Evolutionary conservation across 441 rosid species (phyloP), one percentile per base, ranked within the genome.

Genomic region (Geranium incanum): DNA sequence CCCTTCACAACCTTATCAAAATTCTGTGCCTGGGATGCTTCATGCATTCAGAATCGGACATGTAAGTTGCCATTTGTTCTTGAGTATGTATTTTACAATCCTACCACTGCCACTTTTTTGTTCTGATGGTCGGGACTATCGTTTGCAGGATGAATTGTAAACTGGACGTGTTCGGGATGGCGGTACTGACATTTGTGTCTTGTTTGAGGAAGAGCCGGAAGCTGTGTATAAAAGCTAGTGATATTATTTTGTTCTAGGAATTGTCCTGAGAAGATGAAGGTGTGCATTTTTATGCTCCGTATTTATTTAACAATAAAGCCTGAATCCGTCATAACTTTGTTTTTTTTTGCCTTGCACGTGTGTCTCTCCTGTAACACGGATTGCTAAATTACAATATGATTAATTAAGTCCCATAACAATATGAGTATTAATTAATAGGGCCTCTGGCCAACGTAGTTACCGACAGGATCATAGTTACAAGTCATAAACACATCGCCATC

Each of bases 391-490:
- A 21, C 21, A 21, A 21, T 21, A 21, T 21, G 21, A 21, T 21
- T 21, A 21, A 21, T 21, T 21, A 21, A 21, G 21, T 21, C 21
- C 21, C 21, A 21, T 21, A 21, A 21, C 21, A 21, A 21, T 21
- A 21, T 21, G 21, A 21, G 21, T 21, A 21, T 21, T 21, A 21
- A 21, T 84, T 73, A 88, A 62, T 89, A 93, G 1, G 98, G 95
- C 76, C 77, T 82, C 70, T 90, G 78, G 21, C 98, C 98, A 8
- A 86, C 60, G 73, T 87, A 90, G 72, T 86, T 93, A n/a, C 98
- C 98, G 0, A 79, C 81, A 21, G 98, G 98, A 71, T 93, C 89
- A 68, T 90, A 93, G 70, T 93, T 93, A 77, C 98, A 90, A 23
- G 89, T 90, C 87, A 90, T 93, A 71, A 92, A 90, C 72, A 89